These are phyloP conservation scores for Trichoderma erinaceum DNA, from an alignment of 495 filamentous ascomycete genomes.

Conservation along the genomic window DNA sequence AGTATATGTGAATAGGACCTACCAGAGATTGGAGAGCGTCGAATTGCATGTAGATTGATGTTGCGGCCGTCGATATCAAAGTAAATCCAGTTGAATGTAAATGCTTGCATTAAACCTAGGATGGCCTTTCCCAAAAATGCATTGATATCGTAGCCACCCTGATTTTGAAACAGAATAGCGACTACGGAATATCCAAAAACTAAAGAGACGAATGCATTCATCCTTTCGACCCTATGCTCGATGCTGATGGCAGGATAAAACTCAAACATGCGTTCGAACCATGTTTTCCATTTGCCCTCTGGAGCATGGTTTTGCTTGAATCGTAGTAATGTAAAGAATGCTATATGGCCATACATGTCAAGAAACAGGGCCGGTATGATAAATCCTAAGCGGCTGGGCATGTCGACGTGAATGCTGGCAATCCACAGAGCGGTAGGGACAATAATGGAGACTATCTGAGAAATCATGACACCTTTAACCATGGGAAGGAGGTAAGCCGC, in stretches of 20 bases:
- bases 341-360: slow-evolving; percentile 35
- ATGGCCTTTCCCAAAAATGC: slow-evolving; percentile 56
- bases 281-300: slow-evolving; percentile 14
- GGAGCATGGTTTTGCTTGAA: slow-evolving; percentile 1
- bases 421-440: slow-evolving; percentile 48
- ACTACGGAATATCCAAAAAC: slow-evolving; percentile 57
- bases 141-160: slow-evolving; percentile 42
- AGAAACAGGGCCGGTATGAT: slow-evolving; percentile 46
- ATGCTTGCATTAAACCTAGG: slow-evolving; percentile 51
- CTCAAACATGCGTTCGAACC: slow-evolving; percentile 39
- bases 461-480: slow-evolving; percentile 47
- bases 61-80: slow-evolving; percentile 55
- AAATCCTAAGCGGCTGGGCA: slow-evolving; percentile 36
- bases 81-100: slow-evolving; percentile 59
- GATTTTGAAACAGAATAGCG: slow-evolving; percentile 50
- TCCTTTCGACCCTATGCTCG: slow-evolving; percentile 55
- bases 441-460: slow-evolving; percentile 31
- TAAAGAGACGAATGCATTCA: slow-evolving; percentile 52
- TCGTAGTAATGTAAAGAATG: slow-evolving; percentile 30
- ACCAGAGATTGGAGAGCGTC: slow-evolving; percentile 39
- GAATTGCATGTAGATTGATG: slow-evolving; percentile 51
- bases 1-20: slow-evolving; percentile 16
- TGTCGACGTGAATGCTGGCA: slow-evolving; percentile 43
- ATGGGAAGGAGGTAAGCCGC: slow-evolving; percentile 45
- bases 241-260: slow-evolving; percentile 56